Evolutionary conservation across 257 asterid genomes (phyloP), one percentile per base, ranked within the genome.

Genomic region (Coffea canephora): DNA sequence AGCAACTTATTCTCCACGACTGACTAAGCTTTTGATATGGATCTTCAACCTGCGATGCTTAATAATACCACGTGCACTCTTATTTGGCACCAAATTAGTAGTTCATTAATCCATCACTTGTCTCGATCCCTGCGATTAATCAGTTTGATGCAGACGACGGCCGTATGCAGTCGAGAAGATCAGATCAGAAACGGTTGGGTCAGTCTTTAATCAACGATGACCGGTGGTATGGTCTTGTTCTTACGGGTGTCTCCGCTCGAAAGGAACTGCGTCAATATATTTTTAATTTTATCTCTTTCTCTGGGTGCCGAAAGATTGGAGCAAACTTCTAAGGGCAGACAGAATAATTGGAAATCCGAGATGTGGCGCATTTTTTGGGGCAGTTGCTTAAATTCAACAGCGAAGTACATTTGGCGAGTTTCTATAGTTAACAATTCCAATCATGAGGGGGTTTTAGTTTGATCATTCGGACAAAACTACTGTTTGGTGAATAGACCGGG

Each of bases 41-140:
- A 77, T 45, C 71, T 59, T 3, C 2, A 9, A 74, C 67, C 31
- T 50, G 31, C 3, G 21, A 74, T 64, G 73, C 19, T 36, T 36
- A 57, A 49, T 65, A 21, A 50, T 21, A 72, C 27, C 76, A 84
- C 75, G 82, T 80, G 65, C 43, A 62, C 36, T 11, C 70, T 73
- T 46, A 59, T 69, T 55, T 80, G 80, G 68, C 82, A 74, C 39
- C 62, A 36, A 23, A 39, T 59, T 74, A 54, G 11, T 50, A 36
- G 79, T 65, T 69, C n/a, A 54, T 83, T 50, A 65, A 45, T 39
- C 57, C 0, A 21, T 34, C 57, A 49, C 14, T 70, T 27, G n/a
- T 6, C 59, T 57, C 45, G 61, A 83, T 59, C 78, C 74, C 36
- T 79, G 2, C n/a, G 34, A 31, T 69, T 48, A 73, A 27, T 76